Conservation (phyloP, 495 filamentous ascomycete species). For the Neurospora sp. region DNA sequence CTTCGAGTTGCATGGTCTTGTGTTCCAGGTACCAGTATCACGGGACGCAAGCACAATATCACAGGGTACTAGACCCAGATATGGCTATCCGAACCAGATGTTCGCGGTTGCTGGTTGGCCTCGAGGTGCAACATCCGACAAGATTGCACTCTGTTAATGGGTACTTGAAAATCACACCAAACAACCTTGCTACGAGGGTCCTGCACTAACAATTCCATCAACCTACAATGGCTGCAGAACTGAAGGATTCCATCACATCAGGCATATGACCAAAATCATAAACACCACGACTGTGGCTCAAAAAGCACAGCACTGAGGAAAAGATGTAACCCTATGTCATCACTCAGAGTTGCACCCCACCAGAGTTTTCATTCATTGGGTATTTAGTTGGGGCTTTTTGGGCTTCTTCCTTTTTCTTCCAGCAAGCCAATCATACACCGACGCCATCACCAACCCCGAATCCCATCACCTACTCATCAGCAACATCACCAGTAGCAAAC, state of each 20-base stretch:
- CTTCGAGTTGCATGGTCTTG: neutral
- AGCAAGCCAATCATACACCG: neutral
- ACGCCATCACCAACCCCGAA: neutral
- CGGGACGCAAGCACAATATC: neutral
- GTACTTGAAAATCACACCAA: neutral
- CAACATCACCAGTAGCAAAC: conserved; percentile 50
- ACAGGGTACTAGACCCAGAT: neutral
- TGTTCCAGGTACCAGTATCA: neutral
- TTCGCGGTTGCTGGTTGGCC: neutral
- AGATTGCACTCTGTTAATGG: neutral
- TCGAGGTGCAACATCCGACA: neutral
- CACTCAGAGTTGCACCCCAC: neutral
- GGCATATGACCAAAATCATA: neutral
- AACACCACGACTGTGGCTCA: neutral
- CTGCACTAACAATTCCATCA: neutral
- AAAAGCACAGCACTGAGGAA: neutral
- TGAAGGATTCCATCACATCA: neutral
- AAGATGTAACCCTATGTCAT: neutral
- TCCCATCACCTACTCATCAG: conserved; percentile 4
- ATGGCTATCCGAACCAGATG: neutral
- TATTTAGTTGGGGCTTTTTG: neutral
- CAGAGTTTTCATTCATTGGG: neutral
- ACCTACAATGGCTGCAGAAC: neutral
- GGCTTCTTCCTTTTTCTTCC: neutral
- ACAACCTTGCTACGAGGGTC: neutral